phyloP scores from a whole-genome alignment of 2,329 filamentous ascomycete species.

The Calonectria multiphialidica region DNA sequence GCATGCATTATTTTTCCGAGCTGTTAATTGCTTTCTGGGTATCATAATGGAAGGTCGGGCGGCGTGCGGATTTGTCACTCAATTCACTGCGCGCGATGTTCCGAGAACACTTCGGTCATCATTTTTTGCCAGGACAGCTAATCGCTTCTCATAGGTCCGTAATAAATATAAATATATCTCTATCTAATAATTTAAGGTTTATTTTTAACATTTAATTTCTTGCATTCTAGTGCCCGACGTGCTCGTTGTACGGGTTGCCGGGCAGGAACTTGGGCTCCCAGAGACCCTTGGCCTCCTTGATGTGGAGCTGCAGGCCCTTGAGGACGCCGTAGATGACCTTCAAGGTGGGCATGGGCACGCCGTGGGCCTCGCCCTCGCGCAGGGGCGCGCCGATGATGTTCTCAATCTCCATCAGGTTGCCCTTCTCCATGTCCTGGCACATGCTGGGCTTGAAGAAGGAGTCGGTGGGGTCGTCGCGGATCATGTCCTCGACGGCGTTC shows the following conservation, averaged over 20 bases:
- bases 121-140: too few relatives aligned
- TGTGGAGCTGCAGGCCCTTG: conserved; percentile 61
- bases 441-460: conserved; percentile 66
- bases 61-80: too few relatives aligned
- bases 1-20: too few relatives aligned
- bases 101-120: too few relatives aligned
- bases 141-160: too few relatives aligned
- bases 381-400: conserved; percentile 66
- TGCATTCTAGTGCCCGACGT: conserved; percentile 4
- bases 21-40: too few relatives aligned
- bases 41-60: too few relatives aligned
- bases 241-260: conserved; percentile 36
- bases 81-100: too few relatives aligned
- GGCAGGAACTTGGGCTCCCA: conserved; percentile 37
- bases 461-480: conserved; percentile 66
- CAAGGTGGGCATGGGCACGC: conserved; percentile 63
- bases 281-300: conserved; percentile 56
- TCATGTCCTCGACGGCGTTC: conserved; percentile 57
- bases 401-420: conserved; percentile 57
- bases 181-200: background rate
- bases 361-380: conserved; percentile 56
- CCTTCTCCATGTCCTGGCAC: conserved; percentile 64
- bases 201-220: background rate
- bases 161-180: background rate
- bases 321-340: conserved; percentile 61